These are phyloP conservation scores for Kernera saxatilis DNA, from an alignment of 345 rosid species.

Conservation along the genomic window DNA sequence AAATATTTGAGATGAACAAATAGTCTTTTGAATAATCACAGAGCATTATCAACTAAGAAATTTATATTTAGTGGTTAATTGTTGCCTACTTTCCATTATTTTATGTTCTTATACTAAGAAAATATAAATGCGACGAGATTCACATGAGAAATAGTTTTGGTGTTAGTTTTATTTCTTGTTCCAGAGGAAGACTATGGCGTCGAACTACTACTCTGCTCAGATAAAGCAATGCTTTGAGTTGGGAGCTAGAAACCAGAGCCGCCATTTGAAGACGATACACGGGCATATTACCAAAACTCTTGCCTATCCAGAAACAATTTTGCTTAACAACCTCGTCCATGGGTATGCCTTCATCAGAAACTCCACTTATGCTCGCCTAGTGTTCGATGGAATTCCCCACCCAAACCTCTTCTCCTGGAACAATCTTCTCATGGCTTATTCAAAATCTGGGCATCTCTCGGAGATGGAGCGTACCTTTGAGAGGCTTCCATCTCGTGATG, in stretches of 20 bases:
- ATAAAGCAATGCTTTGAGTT: slow-evolving; percentile 50
- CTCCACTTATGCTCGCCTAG: slow-evolving; percentile 48
- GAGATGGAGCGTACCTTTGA: slow-evolving; percentile 47
- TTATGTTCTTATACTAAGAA: too few relatives aligned
- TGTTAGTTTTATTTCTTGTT: too few relatives aligned
- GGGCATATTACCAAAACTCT: slow-evolving; percentile 50
- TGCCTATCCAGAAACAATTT: slow-evolving; percentile 44
- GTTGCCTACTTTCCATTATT: too few relatives aligned
- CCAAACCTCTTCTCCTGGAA: slow-evolving; percentile 80
- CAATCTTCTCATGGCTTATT: slow-evolving; percentile 70
- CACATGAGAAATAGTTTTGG: too few relatives aligned
- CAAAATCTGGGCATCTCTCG: slow-evolving; percentile 53
- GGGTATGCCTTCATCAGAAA: slow-evolving; percentile 37
- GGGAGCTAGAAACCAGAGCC: slow-evolving; percentile 32
- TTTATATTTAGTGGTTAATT: too few relatives aligned
- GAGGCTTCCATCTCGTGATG: slow-evolving; percentile 59
- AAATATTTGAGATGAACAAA: too few relatives aligned
- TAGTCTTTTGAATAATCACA: too few relatives aligned
- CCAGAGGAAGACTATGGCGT: slow-evolving; percentile 18
- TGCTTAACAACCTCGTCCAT: slow-evolving; percentile 49
- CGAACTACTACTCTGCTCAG: slow-evolving; percentile 46
- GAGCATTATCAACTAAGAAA: too few relatives aligned
- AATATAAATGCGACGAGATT: too few relatives aligned
- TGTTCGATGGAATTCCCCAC: slow-evolving; percentile 58
- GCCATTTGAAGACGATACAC: slow-evolving; percentile 50